Percentiles rank a stretch among this genome's conserved stretches.
Conservation (phyloP, 257 asterid genomes). For the Nicotiana sylvestris region DNA sequence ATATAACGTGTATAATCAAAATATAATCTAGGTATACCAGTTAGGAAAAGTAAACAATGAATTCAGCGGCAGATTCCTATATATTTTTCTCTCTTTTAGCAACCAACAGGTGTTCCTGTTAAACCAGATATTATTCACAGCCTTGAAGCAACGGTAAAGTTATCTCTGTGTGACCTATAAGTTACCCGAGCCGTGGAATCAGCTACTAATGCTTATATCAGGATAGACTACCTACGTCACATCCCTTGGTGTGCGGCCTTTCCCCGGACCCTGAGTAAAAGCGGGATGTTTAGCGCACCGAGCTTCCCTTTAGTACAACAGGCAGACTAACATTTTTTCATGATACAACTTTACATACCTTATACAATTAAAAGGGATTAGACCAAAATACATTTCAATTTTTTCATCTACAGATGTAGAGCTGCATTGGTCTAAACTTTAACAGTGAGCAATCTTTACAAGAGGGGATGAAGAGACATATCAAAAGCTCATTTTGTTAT, state of each 20-base stretch:
- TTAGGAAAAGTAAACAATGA: too few relatives aligned
- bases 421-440: conserved; percentile 14
- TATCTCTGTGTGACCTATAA: too few relatives aligned
- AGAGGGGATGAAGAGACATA: not conserved
- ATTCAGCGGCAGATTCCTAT: too few relatives aligned
- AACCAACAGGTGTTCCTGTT: not conserved
- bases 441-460: conserved; percentile 20
- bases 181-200: too few relatives aligned
- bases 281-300: too few relatives aligned
- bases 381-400: not conserved
- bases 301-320: not conserved
- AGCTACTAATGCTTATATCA: too few relatives aligned
- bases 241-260: too few relatives aligned
- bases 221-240: too few relatives aligned
- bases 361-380: not conserved
- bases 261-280: too few relatives aligned
- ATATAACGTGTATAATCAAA: too few relatives aligned
- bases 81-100: not conserved
- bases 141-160: too few relatives aligned
- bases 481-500: conserved; percentile 45
- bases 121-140: not conserved
- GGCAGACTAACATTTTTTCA: not conserved
- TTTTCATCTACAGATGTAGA: conserved; percentile 4
- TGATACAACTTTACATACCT: not conserved
- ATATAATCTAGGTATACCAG: too few relatives aligned